phyloP scores from a whole-genome alignment of 2,329 filamentous ascomycete species.

The Byssochlamys sp. region DNA sequence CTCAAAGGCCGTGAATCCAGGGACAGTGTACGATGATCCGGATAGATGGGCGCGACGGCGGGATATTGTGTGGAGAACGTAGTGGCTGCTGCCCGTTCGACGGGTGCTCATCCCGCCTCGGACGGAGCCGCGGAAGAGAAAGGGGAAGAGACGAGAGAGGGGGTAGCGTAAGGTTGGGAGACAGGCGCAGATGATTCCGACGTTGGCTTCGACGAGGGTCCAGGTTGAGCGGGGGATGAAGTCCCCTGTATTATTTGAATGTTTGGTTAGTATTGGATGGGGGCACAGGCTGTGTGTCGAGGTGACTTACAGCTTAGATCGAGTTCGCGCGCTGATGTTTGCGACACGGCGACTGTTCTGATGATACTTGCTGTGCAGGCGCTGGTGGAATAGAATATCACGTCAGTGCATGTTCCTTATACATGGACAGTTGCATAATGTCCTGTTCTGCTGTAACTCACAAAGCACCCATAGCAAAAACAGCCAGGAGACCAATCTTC shows the following conservation, averaged over 20 bases:
- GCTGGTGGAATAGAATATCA: conserved; percentile 2
- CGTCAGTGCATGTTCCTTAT: not conserved
- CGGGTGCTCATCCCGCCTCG: not conserved
- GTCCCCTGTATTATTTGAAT: not conserved
- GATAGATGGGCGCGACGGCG: not conserved
- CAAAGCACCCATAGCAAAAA: conserved; percentile 27
- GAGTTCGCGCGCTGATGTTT: conserved; percentile 6
- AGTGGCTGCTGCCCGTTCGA: not conserved
- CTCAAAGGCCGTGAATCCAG: not conserved
- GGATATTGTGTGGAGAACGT: not conserved
- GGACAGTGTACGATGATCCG: not conserved
- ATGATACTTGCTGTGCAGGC: conserved; percentile 15
- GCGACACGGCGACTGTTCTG: conserved; percentile 10
- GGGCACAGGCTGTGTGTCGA: conserved; percentile 3
- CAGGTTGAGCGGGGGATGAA: conserved; percentile 24
- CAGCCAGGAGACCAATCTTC: conserved; percentile 22
- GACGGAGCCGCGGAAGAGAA: not conserved
- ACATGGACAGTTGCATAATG: not conserved
- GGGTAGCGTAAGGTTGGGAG: conserved; percentile 17
- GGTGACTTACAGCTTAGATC: conserved; percentile 10
- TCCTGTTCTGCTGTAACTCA: conserved; percentile 4
- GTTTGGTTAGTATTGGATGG: not conserved
- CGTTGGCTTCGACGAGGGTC: conserved; percentile 26
- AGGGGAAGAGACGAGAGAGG: not conserved
- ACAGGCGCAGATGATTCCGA: conserved; percentile 26